These are phyloP conservation scores for Falciphora oryzae DNA, from an alignment of 2,329 filamentous ascomycete species.

Conservation along the genomic window DNA sequence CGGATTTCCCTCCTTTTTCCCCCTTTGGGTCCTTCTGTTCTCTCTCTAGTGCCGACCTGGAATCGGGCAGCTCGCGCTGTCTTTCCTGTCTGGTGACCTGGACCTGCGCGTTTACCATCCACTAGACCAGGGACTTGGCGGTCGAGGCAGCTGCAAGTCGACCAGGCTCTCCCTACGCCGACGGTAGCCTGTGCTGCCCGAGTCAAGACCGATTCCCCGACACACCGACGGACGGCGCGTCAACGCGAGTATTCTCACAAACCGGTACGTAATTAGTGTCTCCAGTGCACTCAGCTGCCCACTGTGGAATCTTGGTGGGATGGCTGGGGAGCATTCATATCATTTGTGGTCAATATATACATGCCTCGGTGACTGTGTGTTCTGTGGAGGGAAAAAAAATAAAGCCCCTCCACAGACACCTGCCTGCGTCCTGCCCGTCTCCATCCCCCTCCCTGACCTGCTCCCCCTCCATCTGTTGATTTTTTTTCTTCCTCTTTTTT, in stretches of 20 bases:
- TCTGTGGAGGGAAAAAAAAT: background rate
- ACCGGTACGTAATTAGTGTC: background rate
- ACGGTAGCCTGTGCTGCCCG: background rate
- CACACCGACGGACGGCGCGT: background rate
- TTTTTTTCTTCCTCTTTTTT: background rate
- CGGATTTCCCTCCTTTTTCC: background rate
- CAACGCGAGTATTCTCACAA: background rate
- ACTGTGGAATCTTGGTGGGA: slow-evolving; percentile 37
- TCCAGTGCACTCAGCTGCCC: background rate
- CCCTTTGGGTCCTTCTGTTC: too few species aligned
- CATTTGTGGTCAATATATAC: background rate
- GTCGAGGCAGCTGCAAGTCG: too few species aligned
- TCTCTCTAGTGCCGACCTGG: too few species aligned
- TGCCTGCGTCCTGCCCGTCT: too few species aligned
- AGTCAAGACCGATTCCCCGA: background rate
- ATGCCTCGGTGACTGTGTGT: background rate
- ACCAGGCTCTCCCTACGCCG: too few species aligned
- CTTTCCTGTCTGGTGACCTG: too few species aligned
- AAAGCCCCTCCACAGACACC: background rate
- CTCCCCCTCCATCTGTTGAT: background rate
- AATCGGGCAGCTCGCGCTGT: too few species aligned
- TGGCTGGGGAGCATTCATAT: slow-evolving; percentile 15
- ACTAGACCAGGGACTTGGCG: too few species aligned
- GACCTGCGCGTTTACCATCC: too few species aligned
- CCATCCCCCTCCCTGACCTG: too few species aligned